phyloP scores from a whole-genome alignment of 176 grass and related monocot species.

The Hsuehochloa calcarea region DNA sequence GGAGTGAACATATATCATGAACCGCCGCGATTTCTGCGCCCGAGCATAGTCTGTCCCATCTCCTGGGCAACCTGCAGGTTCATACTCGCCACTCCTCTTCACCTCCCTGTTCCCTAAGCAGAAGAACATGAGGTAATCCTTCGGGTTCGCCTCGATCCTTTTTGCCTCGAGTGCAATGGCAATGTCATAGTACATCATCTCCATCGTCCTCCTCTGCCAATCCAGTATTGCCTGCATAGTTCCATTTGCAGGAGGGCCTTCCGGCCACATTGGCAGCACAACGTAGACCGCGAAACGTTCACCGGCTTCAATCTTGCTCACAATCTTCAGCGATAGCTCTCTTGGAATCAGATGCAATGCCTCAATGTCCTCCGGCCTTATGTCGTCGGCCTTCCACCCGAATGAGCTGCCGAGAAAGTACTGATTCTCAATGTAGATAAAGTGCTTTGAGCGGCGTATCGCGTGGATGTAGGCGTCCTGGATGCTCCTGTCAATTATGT shows the following conservation, averaged over 20 bases:
- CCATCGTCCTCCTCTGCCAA: slow-evolving; percentile 96
- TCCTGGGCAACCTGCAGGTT: slow-evolving; percentile 50
- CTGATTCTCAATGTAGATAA: slow-evolving; percentile 96
- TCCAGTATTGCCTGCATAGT: slow-evolving; percentile 80
- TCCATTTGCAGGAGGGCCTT: slow-evolving; percentile 67
- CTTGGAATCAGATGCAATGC: slow-evolving; percentile 74
- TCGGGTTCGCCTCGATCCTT: slow-evolving; percentile 49
- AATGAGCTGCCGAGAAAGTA: slow-evolving; percentile 94
- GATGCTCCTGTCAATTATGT: slow-evolving; percentile 89
- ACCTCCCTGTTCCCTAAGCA: slow-evolving; percentile 88
- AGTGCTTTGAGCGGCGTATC: slow-evolving; percentile 70
- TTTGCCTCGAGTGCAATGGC: slow-evolving; percentile 58
- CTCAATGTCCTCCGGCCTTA: slow-evolving; percentile 60
- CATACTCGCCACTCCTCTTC: slow-evolving; percentile 72
- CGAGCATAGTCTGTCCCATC: slow-evolving; percentile 57
- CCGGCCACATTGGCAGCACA: slow-evolving; percentile 93
- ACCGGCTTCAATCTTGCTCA: slow-evolving; percentile 90
- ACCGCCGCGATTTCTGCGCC: slow-evolving; percentile 72
- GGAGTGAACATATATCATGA: slow-evolving; percentile 97
- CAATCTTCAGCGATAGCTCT: slow-evolving; percentile 80
- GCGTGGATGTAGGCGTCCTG: slow-evolving; percentile 93
- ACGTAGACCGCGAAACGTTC: slow-evolving; percentile 76
- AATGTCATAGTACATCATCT: slow-evolving; percentile 96
- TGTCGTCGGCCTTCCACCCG: slow-evolving; percentile 72
- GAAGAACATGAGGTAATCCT: slow-evolving; percentile 89